phyloP scores from a whole-genome alignment of 495 filamentous ascomycete species.

The Hypoxylon subgilvum region DNA sequence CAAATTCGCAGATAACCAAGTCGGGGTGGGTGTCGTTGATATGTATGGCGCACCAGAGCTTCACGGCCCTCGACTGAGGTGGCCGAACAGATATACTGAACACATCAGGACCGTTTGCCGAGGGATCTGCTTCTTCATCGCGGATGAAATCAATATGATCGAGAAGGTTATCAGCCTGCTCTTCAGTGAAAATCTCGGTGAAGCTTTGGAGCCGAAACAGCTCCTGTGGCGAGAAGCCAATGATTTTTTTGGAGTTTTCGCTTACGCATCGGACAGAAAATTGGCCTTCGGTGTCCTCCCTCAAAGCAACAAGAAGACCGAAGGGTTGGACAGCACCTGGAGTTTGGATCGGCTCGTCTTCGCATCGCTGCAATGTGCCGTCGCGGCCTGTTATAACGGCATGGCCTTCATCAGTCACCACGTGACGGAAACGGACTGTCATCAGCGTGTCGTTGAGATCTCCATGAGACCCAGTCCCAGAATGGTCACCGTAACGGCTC shows the following conservation, averaged over 20 bases:
- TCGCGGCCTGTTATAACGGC: constrained; percentile 82
- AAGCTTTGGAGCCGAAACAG: constrained; percentile 80
- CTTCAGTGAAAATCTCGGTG: constrained; percentile 77
- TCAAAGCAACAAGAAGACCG: constrained; percentile 77
- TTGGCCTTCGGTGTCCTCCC: constrained; percentile 70
- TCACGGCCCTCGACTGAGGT: constrained; percentile 59
- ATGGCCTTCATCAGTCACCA: constrained; percentile 80
- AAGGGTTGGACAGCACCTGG: constrained; percentile 91
- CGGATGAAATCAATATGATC: constrained; percentile 89
- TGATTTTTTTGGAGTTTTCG: constrained; percentile 79
- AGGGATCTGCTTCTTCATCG: constrained; percentile 75
- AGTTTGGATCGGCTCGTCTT: constrained; percentile 93
- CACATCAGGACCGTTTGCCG: constrained; percentile 80
- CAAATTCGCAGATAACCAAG: constrained; percentile 88
- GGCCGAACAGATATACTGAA: constrained; percentile 75
- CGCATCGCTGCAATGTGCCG: constrained; percentile 74
- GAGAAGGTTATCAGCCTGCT: constrained; percentile 79
- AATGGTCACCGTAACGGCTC: constrained; percentile 22
- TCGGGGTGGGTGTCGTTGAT: constrained; percentile 68
- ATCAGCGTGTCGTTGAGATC: constrained; percentile 51
- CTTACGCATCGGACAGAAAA: constrained; percentile 79
- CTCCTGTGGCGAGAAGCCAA: constrained; percentile 78
- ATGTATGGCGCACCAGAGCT: constrained; percentile 91
- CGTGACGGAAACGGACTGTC: constrained; percentile 80
- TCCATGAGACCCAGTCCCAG: constrained; percentile 22